A percentile compares a stretch with the other conserved stretches of the same genome.
phyloP scores from a whole-genome alignment of 441 rosid genomes.

The Capsella rubella region DNA sequence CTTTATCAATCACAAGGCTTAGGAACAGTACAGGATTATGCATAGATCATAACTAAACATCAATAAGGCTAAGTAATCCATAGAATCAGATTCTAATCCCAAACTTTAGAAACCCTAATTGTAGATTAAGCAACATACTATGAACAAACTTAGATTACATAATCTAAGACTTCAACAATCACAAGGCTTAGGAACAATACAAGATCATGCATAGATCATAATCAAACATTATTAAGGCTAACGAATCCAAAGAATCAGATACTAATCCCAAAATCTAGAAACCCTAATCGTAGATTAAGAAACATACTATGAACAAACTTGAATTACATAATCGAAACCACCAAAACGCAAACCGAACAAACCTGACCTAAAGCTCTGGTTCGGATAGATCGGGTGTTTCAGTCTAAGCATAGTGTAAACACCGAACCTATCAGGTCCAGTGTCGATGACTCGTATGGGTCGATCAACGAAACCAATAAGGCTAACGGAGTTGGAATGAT shows the following conservation, averaged over 20 bases:
- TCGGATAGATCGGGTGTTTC: constrained; percentile 39
- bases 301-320: background rate
- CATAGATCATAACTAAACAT: background rate
- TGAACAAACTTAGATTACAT: no score
- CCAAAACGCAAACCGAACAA: background rate
- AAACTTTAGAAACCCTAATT: background rate
- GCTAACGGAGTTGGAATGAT: constrained; percentile 55
- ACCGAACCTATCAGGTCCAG: constrained; percentile 40
- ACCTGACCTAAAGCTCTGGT: constrained; percentile 55
- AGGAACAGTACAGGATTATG: background rate
- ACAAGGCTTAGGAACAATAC: background rate
- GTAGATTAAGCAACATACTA: background rate
- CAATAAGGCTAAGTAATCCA: background rate
- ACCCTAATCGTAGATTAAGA: background rate
- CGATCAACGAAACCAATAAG: constrained; percentile 63
- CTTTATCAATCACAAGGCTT: background rate
- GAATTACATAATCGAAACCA: no score
- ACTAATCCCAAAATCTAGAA: background rate
- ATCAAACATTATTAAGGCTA: background rate
- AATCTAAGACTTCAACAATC: background rate
- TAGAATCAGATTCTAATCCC: background rate
- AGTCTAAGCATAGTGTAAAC: constrained; percentile 55
- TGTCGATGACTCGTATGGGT: constrained; percentile 41
- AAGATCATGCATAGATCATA: background rate
- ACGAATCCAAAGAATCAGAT: background rate